Percentiles rank a stretch among this genome's conserved stretches.
phyloP scores from a whole-genome alignment of 2,329 filamentous ascomycete genomes.

The Scorias spongiosa region DNA sequence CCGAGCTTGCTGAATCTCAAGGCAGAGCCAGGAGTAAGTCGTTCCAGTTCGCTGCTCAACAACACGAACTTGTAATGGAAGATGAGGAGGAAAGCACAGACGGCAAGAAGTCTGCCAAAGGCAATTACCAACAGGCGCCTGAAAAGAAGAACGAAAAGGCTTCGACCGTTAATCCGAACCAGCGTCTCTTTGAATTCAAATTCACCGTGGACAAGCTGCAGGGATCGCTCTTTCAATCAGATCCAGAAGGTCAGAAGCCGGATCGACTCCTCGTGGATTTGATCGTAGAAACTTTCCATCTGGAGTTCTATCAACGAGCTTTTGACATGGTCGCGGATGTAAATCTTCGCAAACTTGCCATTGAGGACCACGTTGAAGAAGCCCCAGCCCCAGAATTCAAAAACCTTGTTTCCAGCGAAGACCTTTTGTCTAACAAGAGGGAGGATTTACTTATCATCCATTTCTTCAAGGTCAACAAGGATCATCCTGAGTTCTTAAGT shows the following conservation, averaged over 20 bases:
- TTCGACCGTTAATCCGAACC: slow-evolving; percentile 49
- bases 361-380: slow-evolving; percentile 88
- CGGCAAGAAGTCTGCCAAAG: slow-evolving; percentile 42
- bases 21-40: slow-evolving; percentile 50
- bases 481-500: slow-evolving; percentile 84
- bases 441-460: slow-evolving; percentile 77
- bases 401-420: slow-evolving; percentile 89
- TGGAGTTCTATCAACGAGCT: slow-evolving; percentile 75
- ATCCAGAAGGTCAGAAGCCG: slow-evolving; percentile 57
- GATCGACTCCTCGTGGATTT: slow-evolving; percentile 81
- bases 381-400: slow-evolving; percentile 83
- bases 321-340: slow-evolving; percentile 93
- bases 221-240: slow-evolving; percentile 79
- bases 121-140: slow-evolving; percentile 13
- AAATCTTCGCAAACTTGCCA: slow-evolving; percentile 66
- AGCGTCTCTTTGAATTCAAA: slow-evolving; percentile 88
- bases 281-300: slow-evolving; percentile 72
- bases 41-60: slow-evolving; percentile 56
- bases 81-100: slow-evolving; percentile 35
- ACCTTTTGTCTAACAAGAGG: slow-evolving; percentile 50
- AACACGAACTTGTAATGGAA: slow-evolving; percentile 58
- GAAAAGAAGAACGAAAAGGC: slow-evolving; percentile 34
- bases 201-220: slow-evolving; percentile 91
- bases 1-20: slow-evolving; percentile 21
- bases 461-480: slow-evolving; percentile 74